Conservation (phyloP, 2,329 filamentous ascomycete genomes). For the Aspergillus sp. region DNA sequence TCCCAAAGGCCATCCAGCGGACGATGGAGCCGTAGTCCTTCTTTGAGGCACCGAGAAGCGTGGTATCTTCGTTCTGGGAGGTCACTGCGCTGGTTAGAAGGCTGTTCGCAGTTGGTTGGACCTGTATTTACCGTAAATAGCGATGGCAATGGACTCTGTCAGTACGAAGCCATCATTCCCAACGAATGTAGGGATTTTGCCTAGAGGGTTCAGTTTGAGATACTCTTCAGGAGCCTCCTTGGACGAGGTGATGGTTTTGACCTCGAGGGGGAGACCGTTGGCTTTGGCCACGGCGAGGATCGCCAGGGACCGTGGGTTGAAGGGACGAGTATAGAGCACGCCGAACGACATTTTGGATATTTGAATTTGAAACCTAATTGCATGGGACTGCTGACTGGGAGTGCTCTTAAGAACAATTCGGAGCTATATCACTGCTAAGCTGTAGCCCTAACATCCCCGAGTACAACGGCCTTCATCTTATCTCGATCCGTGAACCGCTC, state of each 20-base stretch:
- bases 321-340: neutral
- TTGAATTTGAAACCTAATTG: neutral
- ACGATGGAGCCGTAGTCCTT: constrained; percentile 12
- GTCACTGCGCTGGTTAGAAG: constrained; percentile 4
- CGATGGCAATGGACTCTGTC: constrained; percentile 12
- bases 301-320: constrained; percentile 9
- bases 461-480: neutral
- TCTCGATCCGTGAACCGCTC: neutral
- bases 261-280: constrained; percentile 6
- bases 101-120: neutral
- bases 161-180: constrained; percentile 10
- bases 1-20: constrained; percentile 14
- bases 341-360: neutral
- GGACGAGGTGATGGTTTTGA: constrained; percentile 3
- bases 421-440: neutral
- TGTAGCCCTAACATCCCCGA: neutral
- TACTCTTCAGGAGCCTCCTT: neutral
- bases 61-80: constrained; percentile 9
- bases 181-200: constrained; percentile 14
- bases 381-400: too few relatives aligned
- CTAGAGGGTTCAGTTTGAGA: constrained; percentile 8
- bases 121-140: constrained; percentile 6
- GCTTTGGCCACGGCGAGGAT: constrained; percentile 12
- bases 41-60: constrained; percentile 9
- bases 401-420: neutral